Conservation (phyloP, 768 basidiomycete genomes). For the Coprinellus micaceus region DNA sequence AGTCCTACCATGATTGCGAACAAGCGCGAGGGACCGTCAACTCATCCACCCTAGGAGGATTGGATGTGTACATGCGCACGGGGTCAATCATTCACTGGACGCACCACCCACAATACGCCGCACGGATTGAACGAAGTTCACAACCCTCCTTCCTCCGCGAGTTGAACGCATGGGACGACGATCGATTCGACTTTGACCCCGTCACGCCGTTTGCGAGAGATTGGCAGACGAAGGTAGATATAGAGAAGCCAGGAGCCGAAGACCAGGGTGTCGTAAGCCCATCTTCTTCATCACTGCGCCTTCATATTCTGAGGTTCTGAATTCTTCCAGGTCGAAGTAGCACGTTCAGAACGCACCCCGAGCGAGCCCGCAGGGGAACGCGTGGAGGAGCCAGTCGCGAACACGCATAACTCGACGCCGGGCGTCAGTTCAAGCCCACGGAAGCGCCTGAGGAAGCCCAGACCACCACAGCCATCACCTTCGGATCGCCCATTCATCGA, state of each 20-base stretch:
- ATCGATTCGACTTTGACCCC: constrained; percentile 1
- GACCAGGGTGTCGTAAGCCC: neutral
- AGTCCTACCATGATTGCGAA: neutral
- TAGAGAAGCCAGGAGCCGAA: neutral
- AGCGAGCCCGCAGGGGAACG: no score
- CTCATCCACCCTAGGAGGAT: neutral
- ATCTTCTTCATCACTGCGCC: neutral
- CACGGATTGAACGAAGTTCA: neutral
- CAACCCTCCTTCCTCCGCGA: constrained; percentile 1
- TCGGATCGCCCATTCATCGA: no score
- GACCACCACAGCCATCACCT: no score
- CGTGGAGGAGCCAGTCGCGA: no score
- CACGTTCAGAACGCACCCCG: no score
- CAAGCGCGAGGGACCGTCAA: neutral
- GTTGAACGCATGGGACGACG: neutral
- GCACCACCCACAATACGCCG: constrained; percentile 1
- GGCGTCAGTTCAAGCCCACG: no score
- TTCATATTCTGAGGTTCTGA: neutral
- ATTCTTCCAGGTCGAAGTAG: no score
- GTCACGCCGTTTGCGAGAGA: constrained; percentile 1
- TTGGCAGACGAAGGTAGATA: neutral
- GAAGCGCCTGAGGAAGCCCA: no score
- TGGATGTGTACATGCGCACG: constrained; percentile 2
- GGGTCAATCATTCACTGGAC: constrained; percentile 3
- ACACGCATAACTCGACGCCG: no score